Evolutionary conservation across 306 rosid species (phyloP).

Genomic region (Alnus glutinosa): DNA sequence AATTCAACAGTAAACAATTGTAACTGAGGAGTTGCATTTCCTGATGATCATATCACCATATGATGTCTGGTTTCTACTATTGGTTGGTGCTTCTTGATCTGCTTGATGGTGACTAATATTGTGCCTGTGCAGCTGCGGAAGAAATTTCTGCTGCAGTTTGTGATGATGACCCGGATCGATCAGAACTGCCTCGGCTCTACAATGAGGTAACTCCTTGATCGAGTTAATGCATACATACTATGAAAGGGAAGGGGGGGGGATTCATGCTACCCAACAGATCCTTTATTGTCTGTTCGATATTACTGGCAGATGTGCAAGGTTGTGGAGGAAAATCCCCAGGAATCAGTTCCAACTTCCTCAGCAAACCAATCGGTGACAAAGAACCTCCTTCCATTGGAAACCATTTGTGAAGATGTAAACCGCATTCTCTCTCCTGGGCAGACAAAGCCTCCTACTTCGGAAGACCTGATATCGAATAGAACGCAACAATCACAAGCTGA

Average conservation of each 20-base stretch:
- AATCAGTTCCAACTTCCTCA: slow-evolving; percentile 36
- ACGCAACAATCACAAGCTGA: slow-evolving; percentile 27
- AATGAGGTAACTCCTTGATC: slow-evolving; percentile 55
- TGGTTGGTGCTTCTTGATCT: slow-evolving; percentile 3
- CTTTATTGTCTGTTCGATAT: neutral
- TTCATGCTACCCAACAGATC: neutral
- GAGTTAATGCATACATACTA: neutral
- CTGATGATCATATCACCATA: neutral
- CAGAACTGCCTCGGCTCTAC: slow-evolving; percentile 69
- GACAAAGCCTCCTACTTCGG: slow-evolving; percentile 30
- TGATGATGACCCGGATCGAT: slow-evolving; percentile 61
- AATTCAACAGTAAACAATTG: neutral
- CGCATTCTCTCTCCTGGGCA: slow-evolving; percentile 47
- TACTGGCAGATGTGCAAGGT: slow-evolving; percentile 76
- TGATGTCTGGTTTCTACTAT: neutral
- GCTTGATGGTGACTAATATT: slow-evolving; percentile 6
- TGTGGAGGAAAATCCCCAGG: slow-evolving; percentile 51
- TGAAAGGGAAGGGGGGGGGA: neutral
- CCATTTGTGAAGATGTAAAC: slow-evolving; percentile 50
- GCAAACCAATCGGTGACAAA: slow-evolving; percentile 36
- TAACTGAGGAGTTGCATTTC: neutral
- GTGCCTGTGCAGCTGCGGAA: slow-evolving; percentile 57
- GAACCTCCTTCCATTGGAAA: slow-evolving; percentile 47
- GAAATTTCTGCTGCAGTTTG: slow-evolving; percentile 61
- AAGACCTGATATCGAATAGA: slow-evolving; percentile 6